Evolutionary conservation across 2,329 filamentous ascomycete species (phyloP).

Genomic region (Curvularia spicifera): DNA sequence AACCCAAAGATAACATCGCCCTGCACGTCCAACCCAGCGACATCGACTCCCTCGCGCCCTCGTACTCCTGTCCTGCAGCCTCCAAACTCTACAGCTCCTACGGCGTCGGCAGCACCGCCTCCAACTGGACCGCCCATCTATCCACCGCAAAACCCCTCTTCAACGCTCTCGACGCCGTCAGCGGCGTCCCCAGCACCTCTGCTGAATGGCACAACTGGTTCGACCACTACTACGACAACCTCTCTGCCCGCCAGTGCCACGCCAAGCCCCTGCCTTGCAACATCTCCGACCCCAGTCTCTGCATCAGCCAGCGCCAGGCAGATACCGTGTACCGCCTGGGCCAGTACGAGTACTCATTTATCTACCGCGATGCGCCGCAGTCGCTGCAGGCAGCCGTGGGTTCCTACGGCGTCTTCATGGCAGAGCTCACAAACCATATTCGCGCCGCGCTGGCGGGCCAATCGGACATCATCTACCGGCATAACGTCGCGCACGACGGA

Average conservation of each 20-base stretch:
- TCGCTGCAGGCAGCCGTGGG: conserved; percentile 68
- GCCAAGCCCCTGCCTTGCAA: conserved; percentile 74
- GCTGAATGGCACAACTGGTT: conserved; percentile 72
- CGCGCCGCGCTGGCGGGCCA: conserved; percentile 50
- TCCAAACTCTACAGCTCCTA: conserved; percentile 53
- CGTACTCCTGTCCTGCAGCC: conserved; percentile 69
- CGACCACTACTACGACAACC: conserved; percentile 86
- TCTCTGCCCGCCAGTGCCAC: conserved; percentile 80
- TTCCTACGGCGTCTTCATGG: conserved; percentile 75
- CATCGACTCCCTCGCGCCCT: conserved; percentile 76
- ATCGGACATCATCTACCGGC: conserved; percentile 63
- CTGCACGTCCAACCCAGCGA: conserved; percentile 59
- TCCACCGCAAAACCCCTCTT: conserved; percentile 63
- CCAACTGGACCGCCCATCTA: conserved; percentile 70
- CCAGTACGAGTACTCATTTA: conserved; percentile 80
- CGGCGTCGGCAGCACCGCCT: conserved; percentile 52
- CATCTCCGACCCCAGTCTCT: conserved; percentile 58
- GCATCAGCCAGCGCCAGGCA: conserved; percentile 67
- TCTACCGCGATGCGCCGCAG: conserved; percentile 71
- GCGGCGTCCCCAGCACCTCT: conserved; percentile 65
- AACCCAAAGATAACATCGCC: conserved; percentile 12
- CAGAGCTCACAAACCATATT: conserved; percentile 72
- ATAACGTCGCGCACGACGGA: conserved; percentile 84
- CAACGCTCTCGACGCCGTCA: conserved; percentile 68
- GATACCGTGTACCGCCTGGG: conserved; percentile 77